Evolutionary conservation across 202 grass and related monocot species (phyloP), one percentile per base, ranked within the genome.

Genomic region (Alloteropsis angusta): DNA sequence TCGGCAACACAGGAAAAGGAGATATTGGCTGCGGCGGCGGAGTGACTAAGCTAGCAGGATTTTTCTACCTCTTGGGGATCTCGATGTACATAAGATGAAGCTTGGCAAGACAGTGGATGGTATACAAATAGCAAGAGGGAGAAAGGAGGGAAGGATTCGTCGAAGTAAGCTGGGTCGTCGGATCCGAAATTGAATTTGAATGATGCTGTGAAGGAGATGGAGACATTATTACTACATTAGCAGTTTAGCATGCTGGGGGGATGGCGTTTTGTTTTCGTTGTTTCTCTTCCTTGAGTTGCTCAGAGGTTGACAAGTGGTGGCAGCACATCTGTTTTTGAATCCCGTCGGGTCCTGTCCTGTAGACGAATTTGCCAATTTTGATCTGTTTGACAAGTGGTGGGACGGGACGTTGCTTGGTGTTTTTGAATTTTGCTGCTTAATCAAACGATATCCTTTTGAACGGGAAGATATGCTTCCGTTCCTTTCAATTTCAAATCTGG

Each of bases 41-140:
- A 69, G 79, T 35, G 18, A 38, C 43, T 36, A 38, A 68, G 39
- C 60, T 17, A 65, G 69, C 59, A 67, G 49, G 42, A 60, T 68
- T 76, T 36, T 9, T 63, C 14, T 77, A 44, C 60, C 45, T 81
- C 69, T 85, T 58, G 68, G 62, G 58, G 64, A 30, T 64, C 45
- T 18, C 39, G 34, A 77, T 82, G 87, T 82, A 80, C 50, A 79
- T 81, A 88, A 28, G 64, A 64, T 75, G 72, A 90, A 90, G 52
- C 84, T 82, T 80, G 76, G 57, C 45, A 16, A 76, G 74, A 57
- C 45, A 36, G 49, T 43, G 38, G 42, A 79, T 68, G 49, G 39
- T 56, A 83, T 80, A 84, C 44, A 26, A 26, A 84, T 44, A 34
- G 18, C 75, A 80, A 68, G 35, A 58, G 41, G 36, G n/a, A 37